phyloP scores from a whole-genome alignment of 768 basidiomycete genomes.

The Dentipellis sp. region DNA sequence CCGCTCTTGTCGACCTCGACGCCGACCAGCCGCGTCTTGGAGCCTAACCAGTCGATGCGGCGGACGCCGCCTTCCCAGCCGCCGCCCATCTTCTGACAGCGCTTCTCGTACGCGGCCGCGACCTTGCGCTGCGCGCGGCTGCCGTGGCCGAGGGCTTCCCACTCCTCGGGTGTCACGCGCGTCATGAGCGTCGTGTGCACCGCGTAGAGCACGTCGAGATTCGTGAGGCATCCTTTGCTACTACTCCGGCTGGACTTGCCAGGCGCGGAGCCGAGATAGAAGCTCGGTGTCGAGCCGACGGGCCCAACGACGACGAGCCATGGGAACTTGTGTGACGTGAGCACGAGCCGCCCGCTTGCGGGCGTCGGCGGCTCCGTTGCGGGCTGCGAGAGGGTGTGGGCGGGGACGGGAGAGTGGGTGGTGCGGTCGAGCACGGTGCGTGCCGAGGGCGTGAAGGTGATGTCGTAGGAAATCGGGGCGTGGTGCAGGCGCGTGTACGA shows the following conservation, averaged over 20 bases:
- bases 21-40: constrained; percentile 50
- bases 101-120: constrained; percentile 50
- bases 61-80: constrained; percentile 66
- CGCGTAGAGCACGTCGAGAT: constrained; percentile 53
- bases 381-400: constrained; percentile 48
- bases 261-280: constrained; percentile 12
- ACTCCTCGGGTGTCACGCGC: constrained; percentile 56
- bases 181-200: constrained; percentile 45
- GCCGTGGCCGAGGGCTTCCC: constrained; percentile 48
- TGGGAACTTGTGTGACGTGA: constrained; percentile 49
- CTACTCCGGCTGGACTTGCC: constrained; percentile 3
- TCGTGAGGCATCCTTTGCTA: constrained; percentile 32
- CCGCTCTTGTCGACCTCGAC: constrained; percentile 46
- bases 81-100: constrained; percentile 51
- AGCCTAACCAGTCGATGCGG: constrained; percentile 56
- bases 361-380: constrained; percentile 53
- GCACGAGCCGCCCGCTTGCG: constrained; percentile 35
- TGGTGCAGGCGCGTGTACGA: constrained; percentile 45
- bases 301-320: constrained; percentile 48
- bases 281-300: constrained; percentile 19
- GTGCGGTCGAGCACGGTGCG: constrained; percentile 47
- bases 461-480: constrained; percentile 56
- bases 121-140: constrained; percentile 50
- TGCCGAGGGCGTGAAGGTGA: constrained; percentile 46
- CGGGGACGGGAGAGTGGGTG: constrained; percentile 43